Base-by-base conservation (phyloP, 192 early-diverging fungal species). In the Thoreauomyces humboldtii region DNA sequence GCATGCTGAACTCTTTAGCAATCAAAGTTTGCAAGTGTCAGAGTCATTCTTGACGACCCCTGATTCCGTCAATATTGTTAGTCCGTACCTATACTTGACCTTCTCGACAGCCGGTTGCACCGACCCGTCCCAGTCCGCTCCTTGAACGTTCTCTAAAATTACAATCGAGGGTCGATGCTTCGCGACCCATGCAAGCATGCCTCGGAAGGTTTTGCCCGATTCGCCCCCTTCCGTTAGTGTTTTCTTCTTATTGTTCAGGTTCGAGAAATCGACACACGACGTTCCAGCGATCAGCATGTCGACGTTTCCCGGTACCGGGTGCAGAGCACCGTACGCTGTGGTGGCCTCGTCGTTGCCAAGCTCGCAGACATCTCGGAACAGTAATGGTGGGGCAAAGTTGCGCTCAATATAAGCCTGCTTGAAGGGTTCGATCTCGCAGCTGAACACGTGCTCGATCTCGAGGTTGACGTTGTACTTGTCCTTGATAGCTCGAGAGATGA, bases 341-440 rank as follows among this genome's bases (percentile, higher is more conserved):
- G 70, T 70, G 1, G 77, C 77, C 7, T 51, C 41, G 17, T 63
- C 60, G 25, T 57, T 43, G 53, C 65, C 67, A 31, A 79, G 65
- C 53, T 79, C 74, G 27, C 69, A 63, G 5, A 79, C 72, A 57
- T 79, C 74, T 2, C 77, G 63, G 59, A 79, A 79, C n/a, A 79
- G 50, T 15, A 79, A 47, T 17, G 77, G 77, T 14, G 77, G 77
- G 0, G 38, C 41, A 54, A 79, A 79, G 66, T 79, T 79, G 12
- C 77, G 46, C 60, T 79, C 77, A 57, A 79, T 79, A 46, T 79
- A 79, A 14, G 77, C 77, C 58, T 79, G 77, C 65, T 79, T 79
- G 62, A 76, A 79, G 2, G 77, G 74, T 38, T 79, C 77, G 47
- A 79, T 79, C 48, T 79, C 77, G 51, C 77, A 79, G 27, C 61